phyloP scores from a whole-genome alignment of 176 grass and related monocot genomes.

The Alloteropsis semialata region DNA sequence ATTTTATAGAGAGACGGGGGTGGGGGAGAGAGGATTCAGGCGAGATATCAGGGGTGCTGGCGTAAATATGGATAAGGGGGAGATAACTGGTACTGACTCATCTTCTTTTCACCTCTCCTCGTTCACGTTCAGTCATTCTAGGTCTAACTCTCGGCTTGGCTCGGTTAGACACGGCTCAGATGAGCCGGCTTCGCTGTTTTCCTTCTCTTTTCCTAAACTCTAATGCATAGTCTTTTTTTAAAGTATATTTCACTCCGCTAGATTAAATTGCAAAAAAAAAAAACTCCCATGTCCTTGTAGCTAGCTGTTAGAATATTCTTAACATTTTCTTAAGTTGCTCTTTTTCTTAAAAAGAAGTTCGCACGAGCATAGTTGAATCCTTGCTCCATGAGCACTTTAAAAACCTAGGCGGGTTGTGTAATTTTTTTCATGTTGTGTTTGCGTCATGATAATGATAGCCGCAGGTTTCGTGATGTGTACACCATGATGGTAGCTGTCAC shows the following conservation, averaged over 20 bases:
- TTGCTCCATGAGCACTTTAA: too few species aligned
- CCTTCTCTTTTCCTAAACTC: background rate
- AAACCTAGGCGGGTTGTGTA: background rate
- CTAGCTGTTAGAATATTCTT: background rate
- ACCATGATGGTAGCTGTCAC: too few species aligned
- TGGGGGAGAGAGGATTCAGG: slow-evolving; percentile 13
- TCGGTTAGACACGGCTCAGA: background rate
- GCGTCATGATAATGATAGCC: background rate
- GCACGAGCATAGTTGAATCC: too few species aligned
- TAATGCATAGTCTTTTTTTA: background rate
- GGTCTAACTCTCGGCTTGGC: background rate
- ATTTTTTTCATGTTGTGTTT: too few species aligned
- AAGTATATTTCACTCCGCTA: background rate
- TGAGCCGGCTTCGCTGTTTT: background rate
- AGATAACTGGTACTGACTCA: background rate
- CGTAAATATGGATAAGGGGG: slow-evolving; percentile 23
- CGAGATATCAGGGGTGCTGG: background rate
- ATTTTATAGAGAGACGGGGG: slow-evolving; percentile 20
- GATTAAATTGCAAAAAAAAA: background rate
- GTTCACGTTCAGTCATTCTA: too few species aligned
- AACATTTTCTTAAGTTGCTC: too few species aligned
- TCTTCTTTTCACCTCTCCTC: background rate
- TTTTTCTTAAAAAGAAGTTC: background rate
- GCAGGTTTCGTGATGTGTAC: too few species aligned
- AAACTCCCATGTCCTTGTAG: background rate